phyloP scores from a whole-genome alignment of 202 grass and related monocot genomes.

The Carex sylvatica region DNA sequence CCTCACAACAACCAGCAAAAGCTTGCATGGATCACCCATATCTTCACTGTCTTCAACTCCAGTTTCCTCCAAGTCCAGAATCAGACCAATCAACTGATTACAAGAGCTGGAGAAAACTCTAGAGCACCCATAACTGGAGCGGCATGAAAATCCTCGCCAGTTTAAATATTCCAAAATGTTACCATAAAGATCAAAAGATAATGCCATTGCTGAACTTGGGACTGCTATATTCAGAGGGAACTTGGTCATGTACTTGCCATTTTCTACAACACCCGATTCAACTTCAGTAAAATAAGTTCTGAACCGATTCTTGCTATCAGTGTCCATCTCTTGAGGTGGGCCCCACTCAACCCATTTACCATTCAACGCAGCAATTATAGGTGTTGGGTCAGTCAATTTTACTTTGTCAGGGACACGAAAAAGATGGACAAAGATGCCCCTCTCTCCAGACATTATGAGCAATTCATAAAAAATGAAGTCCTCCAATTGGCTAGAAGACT shows the following conservation, averaged over 20 bases:
- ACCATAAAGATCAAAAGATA: constrained; percentile 76
- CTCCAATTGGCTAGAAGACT: constrained; percentile 50
- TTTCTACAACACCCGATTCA: constrained; percentile 44
- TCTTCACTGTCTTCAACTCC: constrained; percentile 13
- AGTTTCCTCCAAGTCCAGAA: constrained; percentile 26
- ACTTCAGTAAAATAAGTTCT: constrained; percentile 59
- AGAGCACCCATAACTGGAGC: constrained; percentile 52
- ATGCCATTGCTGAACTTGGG: constrained; percentile 63
- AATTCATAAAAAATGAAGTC: constrained; percentile 66
- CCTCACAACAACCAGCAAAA: constrained; percentile 59
- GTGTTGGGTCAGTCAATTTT: constrained; percentile 32
- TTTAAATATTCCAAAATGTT: constrained; percentile 67
- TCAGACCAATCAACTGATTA: constrained; percentile 64
- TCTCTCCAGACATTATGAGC: constrained; percentile 62
- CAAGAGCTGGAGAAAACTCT: constrained; percentile 72
- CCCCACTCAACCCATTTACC: constrained; percentile 82
- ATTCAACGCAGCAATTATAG: constrained; percentile 43
- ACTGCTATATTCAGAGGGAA: constrained; percentile 66
- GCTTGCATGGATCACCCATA: constrained; percentile 26
- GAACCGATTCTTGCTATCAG: constrained; percentile 47
- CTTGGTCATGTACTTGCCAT: constrained; percentile 57
- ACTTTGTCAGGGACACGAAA: constrained; percentile 48
- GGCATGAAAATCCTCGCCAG: constrained; percentile 46
- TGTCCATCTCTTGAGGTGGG: constrained; percentile 38
- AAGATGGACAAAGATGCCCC: constrained; percentile 69